These are phyloP conservation scores for Pseudogymnoascus pannorum DNA, from an alignment of 2,329 filamentous ascomycete genomes.

Conservation along the genomic window DNA sequence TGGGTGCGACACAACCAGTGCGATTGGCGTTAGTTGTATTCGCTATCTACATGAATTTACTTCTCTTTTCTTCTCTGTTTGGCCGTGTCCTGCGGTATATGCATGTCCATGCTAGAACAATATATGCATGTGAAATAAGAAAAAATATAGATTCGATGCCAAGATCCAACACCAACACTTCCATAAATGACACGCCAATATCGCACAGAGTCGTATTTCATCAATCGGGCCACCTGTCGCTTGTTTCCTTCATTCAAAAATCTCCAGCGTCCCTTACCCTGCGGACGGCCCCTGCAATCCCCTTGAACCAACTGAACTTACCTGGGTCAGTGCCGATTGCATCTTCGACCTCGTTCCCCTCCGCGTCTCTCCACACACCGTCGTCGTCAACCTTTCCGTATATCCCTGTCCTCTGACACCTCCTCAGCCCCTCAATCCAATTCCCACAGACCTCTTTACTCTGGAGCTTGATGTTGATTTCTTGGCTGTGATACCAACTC, in stretches of 20 bases:
- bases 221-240: background rate
- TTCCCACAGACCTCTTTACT: slow-evolving; percentile 49
- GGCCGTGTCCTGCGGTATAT: background rate
- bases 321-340: slow-evolving; percentile 47
- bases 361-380: slow-evolving; percentile 54
- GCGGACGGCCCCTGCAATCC: slow-evolving; percentile 49
- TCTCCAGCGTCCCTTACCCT: slow-evolving; percentile 49
- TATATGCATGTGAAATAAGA: background rate
- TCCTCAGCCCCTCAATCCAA: slow-evolving; percentile 54
- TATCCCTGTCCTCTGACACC: slow-evolving; percentile 59
- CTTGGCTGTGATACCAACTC: slow-evolving; percentile 70
- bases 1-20: background rate
- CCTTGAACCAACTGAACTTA: slow-evolving; percentile 50
- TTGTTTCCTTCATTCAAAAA: slow-evolving; percentile 29
- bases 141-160: background rate
- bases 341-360: slow-evolving; percentile 40
- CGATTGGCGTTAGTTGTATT: background rate
- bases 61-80: background rate
- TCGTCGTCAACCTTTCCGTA: slow-evolving; percentile 51
- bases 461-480: slow-evolving; percentile 71
- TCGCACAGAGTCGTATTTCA: background rate
- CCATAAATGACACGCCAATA: background rate
- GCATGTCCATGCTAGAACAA: background rate
- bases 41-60: background rate
- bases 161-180: background rate